Evolutionary conservation across 108 stramenopile species (phyloP).

Genomic region (Bacterosira constricta): DNA sequence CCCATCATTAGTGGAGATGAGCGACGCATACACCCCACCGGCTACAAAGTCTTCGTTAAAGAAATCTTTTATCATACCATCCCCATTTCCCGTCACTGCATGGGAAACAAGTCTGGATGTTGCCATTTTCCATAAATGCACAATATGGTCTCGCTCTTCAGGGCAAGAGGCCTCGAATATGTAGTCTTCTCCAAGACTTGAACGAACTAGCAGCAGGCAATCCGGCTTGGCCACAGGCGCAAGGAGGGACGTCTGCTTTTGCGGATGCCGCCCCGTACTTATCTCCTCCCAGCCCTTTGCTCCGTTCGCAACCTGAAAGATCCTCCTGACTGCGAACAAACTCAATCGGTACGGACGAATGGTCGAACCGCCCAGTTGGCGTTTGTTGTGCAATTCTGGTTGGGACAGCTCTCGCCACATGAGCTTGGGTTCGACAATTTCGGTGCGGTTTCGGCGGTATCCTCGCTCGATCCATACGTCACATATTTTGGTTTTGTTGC

Average conservation of each 20-base stretch:
- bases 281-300: neutral
- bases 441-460: conserved; percentile 54
- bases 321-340: conserved; percentile 34
- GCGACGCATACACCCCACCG: conserved; percentile 9
- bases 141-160: conserved; percentile 37
- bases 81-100: conserved; percentile 30
- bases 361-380: conserved; percentile 5
- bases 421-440: conserved; percentile 76
- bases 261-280: neutral
- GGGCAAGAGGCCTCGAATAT: conserved; percentile 35
- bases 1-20: no score
- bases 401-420: conserved; percentile 64
- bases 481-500: conserved; percentile 17
- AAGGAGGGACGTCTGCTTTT: neutral
- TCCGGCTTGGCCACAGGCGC: conserved; percentile 33
- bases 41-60: conserved; percentile 35
- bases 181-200: conserved; percentile 39
- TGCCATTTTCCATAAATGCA: conserved; percentile 51
- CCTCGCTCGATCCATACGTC: conserved; percentile 71
- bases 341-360: conserved; percentile 32
- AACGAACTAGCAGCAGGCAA: conserved; percentile 29
- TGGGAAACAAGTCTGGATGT: conserved; percentile 51
- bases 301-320: conserved; percentile 20
- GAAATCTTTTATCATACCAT: conserved; percentile 44
- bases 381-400: conserved; percentile 27